Conservation (phyloP, 768 basidiomycete species). For the Myochromella boudieri region DNA sequence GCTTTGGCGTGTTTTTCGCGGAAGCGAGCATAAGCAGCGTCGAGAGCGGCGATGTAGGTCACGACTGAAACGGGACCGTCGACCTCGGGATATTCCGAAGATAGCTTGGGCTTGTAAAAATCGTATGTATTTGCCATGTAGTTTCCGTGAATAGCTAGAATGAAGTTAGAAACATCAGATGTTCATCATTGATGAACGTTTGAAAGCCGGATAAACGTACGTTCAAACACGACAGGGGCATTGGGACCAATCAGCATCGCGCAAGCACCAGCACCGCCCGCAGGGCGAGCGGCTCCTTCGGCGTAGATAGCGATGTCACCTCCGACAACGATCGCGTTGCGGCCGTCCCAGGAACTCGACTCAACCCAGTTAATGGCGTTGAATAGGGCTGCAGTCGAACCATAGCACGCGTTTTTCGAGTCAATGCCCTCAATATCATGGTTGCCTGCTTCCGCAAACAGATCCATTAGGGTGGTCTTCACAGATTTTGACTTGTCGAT, state of each 20-base stretch:
- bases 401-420: slow-evolving; percentile 99
- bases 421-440: slow-evolving; percentile 98
- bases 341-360: slow-evolving; percentile 93
- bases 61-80: slow-evolving; percentile 96
- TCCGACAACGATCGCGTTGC: slow-evolving; percentile 94
- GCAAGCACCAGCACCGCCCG: slow-evolving; percentile 94
- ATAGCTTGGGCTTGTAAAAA: slow-evolving; percentile 97
- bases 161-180: slow-evolving; percentile 13
- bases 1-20: slow-evolving; percentile 75
- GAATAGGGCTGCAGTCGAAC: slow-evolving; percentile 97
- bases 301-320: slow-evolving; percentile 99
- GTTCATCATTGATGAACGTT: slow-evolving; percentile 6
- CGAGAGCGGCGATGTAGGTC: slow-evolving; percentile 92
- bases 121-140: slow-evolving; percentile 99
- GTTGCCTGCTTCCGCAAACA: slow-evolving; percentile 92
- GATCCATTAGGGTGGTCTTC: slow-evolving; percentile 98
- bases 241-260: slow-evolving; percentile 96
- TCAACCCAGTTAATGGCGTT: slow-evolving; percentile 99
- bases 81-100: slow-evolving; percentile 94
- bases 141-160: slow-evolving; percentile 87
- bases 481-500: slow-evolving; percentile 99
- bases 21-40: slow-evolving; percentile 84
- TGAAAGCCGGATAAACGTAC: slow-evolving; percentile 50
- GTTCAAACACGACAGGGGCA: slow-evolving; percentile 92
- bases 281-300: slow-evolving; percentile 91